Percentiles rank a stretch among this genome's conserved stretches.
phyloP scores from a whole-genome alignment of 192 early-diverging fungal genomes.

The Coemansia reversa region DNA sequence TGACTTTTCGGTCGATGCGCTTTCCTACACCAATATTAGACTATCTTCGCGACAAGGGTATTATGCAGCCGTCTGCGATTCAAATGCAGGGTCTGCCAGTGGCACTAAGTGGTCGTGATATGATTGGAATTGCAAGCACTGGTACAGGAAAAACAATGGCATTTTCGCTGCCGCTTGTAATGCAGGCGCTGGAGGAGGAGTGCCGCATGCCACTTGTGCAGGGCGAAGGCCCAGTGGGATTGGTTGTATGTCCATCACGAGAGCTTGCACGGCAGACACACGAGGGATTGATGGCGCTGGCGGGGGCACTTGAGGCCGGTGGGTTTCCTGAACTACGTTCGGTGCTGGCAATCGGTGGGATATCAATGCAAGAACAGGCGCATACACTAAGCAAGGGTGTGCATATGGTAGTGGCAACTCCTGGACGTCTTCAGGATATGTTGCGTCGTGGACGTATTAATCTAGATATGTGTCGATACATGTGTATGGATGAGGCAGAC shows the following conservation, averaged over 20 bases:
- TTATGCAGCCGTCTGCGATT: conserved; percentile 91
- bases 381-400: conserved; percentile 71
- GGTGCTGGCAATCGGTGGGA: conserved; percentile 92
- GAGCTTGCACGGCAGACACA: conserved; percentile 95
- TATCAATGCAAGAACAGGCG: conserved; percentile 85
- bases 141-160: conserved; percentile 95
- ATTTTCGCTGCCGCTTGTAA: conserved; percentile 90
- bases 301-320: conserved; percentile 56
- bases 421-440: conserved; percentile 93
- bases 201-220: conserved; percentile 70
- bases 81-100: conserved; percentile 97
- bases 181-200: conserved; percentile 95
- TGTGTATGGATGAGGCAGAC: conserved; percentile 98
- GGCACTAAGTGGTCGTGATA: conserved; percentile 85
- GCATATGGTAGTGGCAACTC: conserved; percentile 95
- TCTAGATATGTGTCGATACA: conserved; percentile 79
- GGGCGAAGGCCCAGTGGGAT: conserved; percentile 91
- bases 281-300: conserved; percentile 73
- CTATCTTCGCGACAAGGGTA: conserved; percentile 78
- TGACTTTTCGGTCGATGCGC: conserved; percentile 82
- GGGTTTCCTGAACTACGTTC: conserved; percentile 76
- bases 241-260: conserved; percentile 94
- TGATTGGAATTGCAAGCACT: conserved; percentile 99
- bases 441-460: conserved; percentile 83
- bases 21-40: conserved; percentile 75